Evolutionary conservation across 1,284 basidiomycete species (phyloP), one percentile per base, ranked within the genome.

Genomic region (Pholiota adiposa): DNA sequence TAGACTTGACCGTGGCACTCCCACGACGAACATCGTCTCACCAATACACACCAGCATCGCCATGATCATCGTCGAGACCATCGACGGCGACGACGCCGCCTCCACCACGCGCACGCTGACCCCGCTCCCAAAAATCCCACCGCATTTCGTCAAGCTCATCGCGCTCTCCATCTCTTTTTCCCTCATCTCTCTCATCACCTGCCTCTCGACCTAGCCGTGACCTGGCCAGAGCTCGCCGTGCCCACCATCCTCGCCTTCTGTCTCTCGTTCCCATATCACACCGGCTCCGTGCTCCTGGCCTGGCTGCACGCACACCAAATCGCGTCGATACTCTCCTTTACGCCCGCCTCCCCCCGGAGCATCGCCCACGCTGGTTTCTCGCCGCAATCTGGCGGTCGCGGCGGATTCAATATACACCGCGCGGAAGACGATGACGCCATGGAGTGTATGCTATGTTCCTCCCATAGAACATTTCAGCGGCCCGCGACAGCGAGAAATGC

Each of bases 41-140:
- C 23, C 44, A 27, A 11, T 16, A 25, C 11, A 4, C 29, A 31
- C 29, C 29, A 31, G 4, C 29, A 31, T 31, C 29, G 11, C n/a
- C 31, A 63, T 63, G 62, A 63, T 63, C 55, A 59, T 63, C 51
- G 46, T 59, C 43, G 60, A 64, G 36, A 38, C 57, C 46, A 56
- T 60, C 23, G 63, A 64, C 38, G 44, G 25, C 21, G 44, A 46
- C 14, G 44, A 46, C 44, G 40, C 63, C 16, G 60, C 54, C 29
- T 65, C 63, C 7, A 59, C 54, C n/a, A 56, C 54, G 34, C 62
- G 61, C 3, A 34, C 62, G 23, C 61, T 65, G 21, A 27, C 56
- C n/a, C 43, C 44, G 11, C 11, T 25, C 6, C 41, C 55, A 8
- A 54, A 56, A 27, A 53, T 65, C 19, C 57, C 57, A 9, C 51